These are phyloP conservation scores for Debaryomyces nepalensis DNA, from an alignment of 1,139 yeast species.

Conservation along the genomic window DNA sequence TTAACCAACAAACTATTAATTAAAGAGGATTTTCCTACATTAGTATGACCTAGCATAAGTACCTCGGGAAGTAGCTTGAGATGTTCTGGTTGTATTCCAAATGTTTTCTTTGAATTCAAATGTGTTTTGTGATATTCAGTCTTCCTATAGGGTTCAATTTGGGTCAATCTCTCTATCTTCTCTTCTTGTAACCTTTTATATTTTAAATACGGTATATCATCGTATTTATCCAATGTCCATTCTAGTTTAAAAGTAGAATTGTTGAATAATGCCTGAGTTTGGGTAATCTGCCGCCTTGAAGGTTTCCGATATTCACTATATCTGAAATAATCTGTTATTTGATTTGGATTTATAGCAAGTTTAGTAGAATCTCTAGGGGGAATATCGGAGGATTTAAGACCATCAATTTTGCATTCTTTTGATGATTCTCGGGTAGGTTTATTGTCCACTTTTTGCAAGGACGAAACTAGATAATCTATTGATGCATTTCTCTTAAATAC, in stretches of 20 bases:
- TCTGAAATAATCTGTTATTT: slow-evolving; percentile 30
- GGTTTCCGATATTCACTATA: slow-evolving; percentile 22
- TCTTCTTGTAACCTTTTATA: slow-evolving; percentile 35
- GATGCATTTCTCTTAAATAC: slow-evolving; percentile 14
- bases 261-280: slow-evolving; percentile 45
- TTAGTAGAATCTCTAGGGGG: slow-evolving; percentile 13
- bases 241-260: slow-evolving; percentile 50
- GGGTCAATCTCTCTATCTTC: slow-evolving; percentile 17
- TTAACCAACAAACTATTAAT: slow-evolving; percentile 56
- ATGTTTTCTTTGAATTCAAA: slow-evolving; percentile 27
- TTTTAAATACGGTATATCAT: slow-evolving; percentile 63
- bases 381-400: slow-evolving; percentile 1
- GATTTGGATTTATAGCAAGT: slow-evolving; percentile 30
- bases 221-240: slow-evolving; percentile 60
- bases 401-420: not conserved
- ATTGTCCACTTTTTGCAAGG: slow-evolving; percentile 6
- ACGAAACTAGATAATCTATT: slow-evolving; percentile 20
- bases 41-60: slow-evolving; percentile 75
- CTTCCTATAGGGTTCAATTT: slow-evolving; percentile 26
- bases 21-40: slow-evolving; percentile 82
- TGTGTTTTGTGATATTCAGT: slow-evolving; percentile 26
- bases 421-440: not conserved
- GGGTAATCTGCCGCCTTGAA: slow-evolving; percentile 17
- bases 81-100: slow-evolving; percentile 34
- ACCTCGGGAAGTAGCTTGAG: slow-evolving; percentile 63